These are phyloP conservation scores for Chalciporus sp. DNA, from an alignment of 1,284 basidiomycete genomes.

Conservation along the genomic window DNA sequence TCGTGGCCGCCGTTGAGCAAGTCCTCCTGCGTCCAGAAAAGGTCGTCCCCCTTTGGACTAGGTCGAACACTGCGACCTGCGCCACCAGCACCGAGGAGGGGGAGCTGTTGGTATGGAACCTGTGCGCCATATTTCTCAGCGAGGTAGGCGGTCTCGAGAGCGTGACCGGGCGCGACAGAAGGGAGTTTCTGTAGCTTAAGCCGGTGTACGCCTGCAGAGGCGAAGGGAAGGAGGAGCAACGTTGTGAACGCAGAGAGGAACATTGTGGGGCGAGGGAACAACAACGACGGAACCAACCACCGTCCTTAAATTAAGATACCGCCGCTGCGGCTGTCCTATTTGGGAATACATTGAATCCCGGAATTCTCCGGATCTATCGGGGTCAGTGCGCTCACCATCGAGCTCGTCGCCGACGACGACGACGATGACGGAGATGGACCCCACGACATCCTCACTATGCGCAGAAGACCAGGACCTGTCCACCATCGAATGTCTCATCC, in stretches of 20 bases:
- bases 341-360: conserved; percentile 11
- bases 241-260: conserved; percentile 60
- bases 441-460: conserved; percentile 21
- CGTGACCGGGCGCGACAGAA: conserved; percentile 58
- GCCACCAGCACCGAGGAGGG: conserved; percentile 75
- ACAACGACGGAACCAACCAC: conserved; percentile 20
- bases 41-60: conserved; percentile 58
- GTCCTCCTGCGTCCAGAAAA: conserved; percentile 84
- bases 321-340: conserved; percentile 14
- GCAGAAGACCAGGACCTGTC: conserved; percentile 33
- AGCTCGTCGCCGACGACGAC: conserved; percentile 6
- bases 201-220: conserved; percentile 74
- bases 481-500: conserved; percentile 68
- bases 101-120: conserved; percentile 56
- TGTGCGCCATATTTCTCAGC: conserved; percentile 81
- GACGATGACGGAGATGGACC: conserved; percentile 12
- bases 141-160: conserved; percentile 80
- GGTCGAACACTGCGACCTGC: conserved; percentile 63
- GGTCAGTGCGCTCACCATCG: conserved; percentile 7
- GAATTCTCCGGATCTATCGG: conserved; percentile 22
- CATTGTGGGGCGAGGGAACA: conserved; percentile 55
- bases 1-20: conserved; percentile 77
- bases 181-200: conserved; percentile 87
- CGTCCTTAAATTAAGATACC: conserved; percentile 15
- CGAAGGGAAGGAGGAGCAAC: conserved; percentile 69